Evolutionary conservation across 441 rosid genomes (phyloP).

Genomic region (Corymbia calophylla): DNA sequence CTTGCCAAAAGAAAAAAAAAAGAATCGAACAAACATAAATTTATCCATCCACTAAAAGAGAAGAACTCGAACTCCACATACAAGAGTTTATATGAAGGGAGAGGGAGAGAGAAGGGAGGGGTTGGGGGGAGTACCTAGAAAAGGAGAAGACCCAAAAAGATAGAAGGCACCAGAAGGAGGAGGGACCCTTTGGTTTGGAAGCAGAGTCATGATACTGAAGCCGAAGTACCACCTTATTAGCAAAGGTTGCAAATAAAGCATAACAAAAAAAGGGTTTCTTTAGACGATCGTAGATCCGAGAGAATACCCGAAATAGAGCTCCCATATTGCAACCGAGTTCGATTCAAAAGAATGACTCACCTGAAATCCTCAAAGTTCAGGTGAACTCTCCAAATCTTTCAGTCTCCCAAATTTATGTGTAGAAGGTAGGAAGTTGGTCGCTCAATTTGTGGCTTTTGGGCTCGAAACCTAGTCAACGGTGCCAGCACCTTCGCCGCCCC

Average conservation of each 20-base stretch:
- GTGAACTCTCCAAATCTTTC: background rate
- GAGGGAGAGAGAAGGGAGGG: background rate
- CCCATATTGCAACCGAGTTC: background rate
- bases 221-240: background rate
- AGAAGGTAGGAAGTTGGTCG: background rate
- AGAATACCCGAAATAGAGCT: background rate
- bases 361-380: background rate
- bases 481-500: background rate
- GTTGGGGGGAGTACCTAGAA: conserved; percentile 26
- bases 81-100: background rate
- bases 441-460: background rate
- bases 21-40: background rate
- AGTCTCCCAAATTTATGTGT: background rate
- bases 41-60: background rate
- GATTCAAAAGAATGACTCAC: background rate
- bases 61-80: background rate
- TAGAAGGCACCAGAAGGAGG: conserved; percentile 30
- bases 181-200: background rate
- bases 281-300: background rate
- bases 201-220: background rate
- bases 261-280: background rate
- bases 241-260: background rate
- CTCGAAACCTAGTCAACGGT: background rate
- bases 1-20: background rate
- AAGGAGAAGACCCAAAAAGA: conserved; percentile 42